Evolutionary conservation across 2,329 filamentous ascomycete species (phyloP), one percentile per base, ranked within the genome.

Genomic region (Hymenoscyphus repandus): DNA sequence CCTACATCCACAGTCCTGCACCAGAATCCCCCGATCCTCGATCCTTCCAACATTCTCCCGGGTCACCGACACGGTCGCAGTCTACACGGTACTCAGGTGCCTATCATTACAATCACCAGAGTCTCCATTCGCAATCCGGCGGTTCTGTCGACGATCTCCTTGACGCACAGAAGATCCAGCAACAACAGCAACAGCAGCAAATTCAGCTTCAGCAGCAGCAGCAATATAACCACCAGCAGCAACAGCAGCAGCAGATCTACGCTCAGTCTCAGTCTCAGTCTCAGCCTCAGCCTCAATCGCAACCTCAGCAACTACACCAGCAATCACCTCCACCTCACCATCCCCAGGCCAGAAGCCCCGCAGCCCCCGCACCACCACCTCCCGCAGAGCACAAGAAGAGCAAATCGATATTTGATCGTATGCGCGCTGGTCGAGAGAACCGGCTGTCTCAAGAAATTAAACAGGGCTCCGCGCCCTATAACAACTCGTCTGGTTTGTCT

Each of bases 401-500:
- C 38, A 60, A 56, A 45, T 54, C 55, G 34, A 45, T 65, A 30
- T 64, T 68, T 58, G 57, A 63, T 56, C 62, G 62, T 32, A 62
- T 67, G 60, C 53, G 60, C 57, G 22, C 54, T 20, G 55, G 58
- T 55, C 59, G 34, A 59, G 54, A 50, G 58, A 62, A 55, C 45
- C 50, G 34, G 44, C 58, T 60, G 59, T 53, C 57, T 30, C 18
- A 48, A 32, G 60, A 49, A 41, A 2, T 45, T 18, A 42, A 50
- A 15, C 47, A 55, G 32, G 31, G 53, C 22, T 45, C 47, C 43
- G 36, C 38, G 5, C 22, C 55, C 10, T 49, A 53, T 12, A 76
- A 78, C 72, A 75, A 77, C 62, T 77, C 75, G 61, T 71, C 70
- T 43, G 73, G 73, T 45, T 66, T 82, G 43, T 71, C 68, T 57